Conservation (phyloP, 2,329 filamentous ascomycete genomes). For the Chaetomium strumarium region DNA sequence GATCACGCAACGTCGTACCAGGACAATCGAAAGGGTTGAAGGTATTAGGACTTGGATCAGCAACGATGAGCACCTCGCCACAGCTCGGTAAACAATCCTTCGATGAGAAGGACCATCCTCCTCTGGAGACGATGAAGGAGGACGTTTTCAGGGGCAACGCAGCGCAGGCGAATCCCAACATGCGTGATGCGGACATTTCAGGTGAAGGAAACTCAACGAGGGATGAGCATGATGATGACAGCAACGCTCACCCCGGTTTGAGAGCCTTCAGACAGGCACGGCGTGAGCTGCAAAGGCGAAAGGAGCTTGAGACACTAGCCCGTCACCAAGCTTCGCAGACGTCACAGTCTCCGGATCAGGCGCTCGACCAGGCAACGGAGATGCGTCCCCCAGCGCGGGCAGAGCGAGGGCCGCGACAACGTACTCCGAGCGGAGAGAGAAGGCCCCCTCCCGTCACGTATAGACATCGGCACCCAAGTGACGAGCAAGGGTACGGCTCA, state of each 20-base stretch:
- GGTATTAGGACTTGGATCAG: constrained; percentile 51
- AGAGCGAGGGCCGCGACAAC: constrained; percentile 23
- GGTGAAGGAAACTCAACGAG: constrained; percentile 15
- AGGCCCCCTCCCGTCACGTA: constrained; percentile 41
- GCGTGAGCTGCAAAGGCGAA: constrained; percentile 50
- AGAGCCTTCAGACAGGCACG: constrained; percentile 53
- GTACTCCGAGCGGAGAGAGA: constrained; percentile 40
- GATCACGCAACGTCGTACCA: constrained; percentile 33
- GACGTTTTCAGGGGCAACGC: constrained; percentile 18
- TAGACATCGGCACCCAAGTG: constrained; percentile 39
- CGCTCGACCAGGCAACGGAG: constrained; percentile 13
- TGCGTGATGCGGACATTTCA: constrained; percentile 16
- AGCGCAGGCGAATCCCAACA: neutral
- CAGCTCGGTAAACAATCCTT: constrained; percentile 35
- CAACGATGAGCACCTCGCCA: constrained; percentile 36
- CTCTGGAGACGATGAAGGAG: constrained; percentile 26
- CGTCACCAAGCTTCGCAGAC: constrained; percentile 32
- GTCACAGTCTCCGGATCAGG: constrained; percentile 18
- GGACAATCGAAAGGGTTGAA: constrained; percentile 53
- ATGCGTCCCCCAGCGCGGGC: constrained; percentile 9
- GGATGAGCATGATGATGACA: constrained; percentile 33
- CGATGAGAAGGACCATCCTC: constrained; percentile 29
- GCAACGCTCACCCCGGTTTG: constrained; percentile 43
- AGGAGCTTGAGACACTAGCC: constrained; percentile 45
- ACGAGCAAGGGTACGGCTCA: constrained; percentile 34